Percentiles rank a stretch among this genome's conserved stretches.
Conservation (phyloP, 345 rosid genomes). For the Eucalyptus erythrocorys region DNA sequence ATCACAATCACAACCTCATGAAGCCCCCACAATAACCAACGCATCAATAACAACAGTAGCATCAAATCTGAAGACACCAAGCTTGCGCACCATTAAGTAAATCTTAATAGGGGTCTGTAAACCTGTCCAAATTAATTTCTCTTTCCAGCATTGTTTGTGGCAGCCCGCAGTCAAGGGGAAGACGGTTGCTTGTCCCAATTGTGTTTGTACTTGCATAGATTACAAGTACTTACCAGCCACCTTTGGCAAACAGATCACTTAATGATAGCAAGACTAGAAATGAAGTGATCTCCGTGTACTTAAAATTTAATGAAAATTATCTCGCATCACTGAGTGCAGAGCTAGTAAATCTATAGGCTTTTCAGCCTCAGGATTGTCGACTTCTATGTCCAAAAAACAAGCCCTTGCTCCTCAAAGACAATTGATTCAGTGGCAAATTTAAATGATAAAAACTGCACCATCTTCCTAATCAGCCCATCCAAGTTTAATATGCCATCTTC, state of each 20-base stretch:
- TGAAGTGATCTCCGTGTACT: background rate
- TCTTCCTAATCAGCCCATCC: background rate
- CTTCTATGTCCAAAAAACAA: background rate
- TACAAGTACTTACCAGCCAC: background rate
- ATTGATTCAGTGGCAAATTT: background rate
- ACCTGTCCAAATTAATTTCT: background rate
- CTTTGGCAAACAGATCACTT: background rate
- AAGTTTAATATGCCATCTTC: background rate
- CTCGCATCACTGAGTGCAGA: background rate
- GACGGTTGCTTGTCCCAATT: background rate
- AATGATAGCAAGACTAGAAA: background rate
- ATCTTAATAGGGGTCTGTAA: background rate
- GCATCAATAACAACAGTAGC: background rate
- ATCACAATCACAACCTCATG: background rate
- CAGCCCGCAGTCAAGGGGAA: background rate
- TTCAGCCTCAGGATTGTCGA: background rate
- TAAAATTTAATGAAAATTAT: background rate
- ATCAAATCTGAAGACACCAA: background rate
- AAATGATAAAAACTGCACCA: background rate
- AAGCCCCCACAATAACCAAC: too few relatives aligned
- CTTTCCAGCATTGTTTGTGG: background rate
- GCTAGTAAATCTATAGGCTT: background rate
- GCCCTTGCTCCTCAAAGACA: too few relatives aligned
- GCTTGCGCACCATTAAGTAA: background rate
- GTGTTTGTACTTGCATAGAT: background rate